These are phyloP conservation scores for Xylariales sp. DNA, from an alignment of 2,329 filamentous ascomycete species.

Conservation along the genomic window DNA sequence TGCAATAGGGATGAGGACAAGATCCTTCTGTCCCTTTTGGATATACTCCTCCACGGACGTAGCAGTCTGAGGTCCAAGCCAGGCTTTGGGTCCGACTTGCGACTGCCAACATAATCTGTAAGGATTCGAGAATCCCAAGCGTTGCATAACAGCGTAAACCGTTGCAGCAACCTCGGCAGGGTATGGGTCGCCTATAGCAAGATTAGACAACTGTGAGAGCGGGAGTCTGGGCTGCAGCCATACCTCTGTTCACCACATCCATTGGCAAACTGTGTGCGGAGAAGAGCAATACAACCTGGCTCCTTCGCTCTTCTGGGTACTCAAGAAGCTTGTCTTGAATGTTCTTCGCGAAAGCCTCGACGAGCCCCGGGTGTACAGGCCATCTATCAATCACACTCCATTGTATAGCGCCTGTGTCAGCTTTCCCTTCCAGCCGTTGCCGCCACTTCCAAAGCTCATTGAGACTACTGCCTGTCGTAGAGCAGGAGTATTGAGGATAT, in stretches of 20 bases:
- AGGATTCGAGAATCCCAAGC: slow-evolving; percentile 79
- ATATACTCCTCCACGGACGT: slow-evolving; percentile 86
- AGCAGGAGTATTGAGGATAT: slow-evolving; percentile 98
- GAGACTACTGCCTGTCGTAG: slow-evolving; percentile 89
- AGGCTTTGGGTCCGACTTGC: slow-evolving; percentile 90
- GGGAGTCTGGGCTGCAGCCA: slow-evolving; percentile 13
- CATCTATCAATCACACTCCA: slow-evolving; percentile 99
- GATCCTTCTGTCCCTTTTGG: slow-evolving; percentile 83
- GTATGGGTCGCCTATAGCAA: slow-evolving; percentile 93
- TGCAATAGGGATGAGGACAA: slow-evolving; percentile 89
- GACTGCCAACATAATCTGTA: slow-evolving; percentile 98
- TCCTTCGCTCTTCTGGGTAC: slow-evolving; percentile 76
- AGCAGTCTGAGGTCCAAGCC: slow-evolving; percentile 91
- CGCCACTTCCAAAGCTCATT: slow-evolving; percentile 99
- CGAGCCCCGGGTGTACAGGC: slow-evolving; percentile 85
- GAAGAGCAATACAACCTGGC: slow-evolving; percentile 82
- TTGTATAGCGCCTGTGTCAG: slow-evolving; percentile 65
- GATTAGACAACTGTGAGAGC: slow-evolving; percentile 21
- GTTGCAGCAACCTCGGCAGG: slow-evolving; percentile 94
- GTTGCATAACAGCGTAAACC: slow-evolving; percentile 93
- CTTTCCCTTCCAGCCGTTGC: slow-evolving; percentile 77
- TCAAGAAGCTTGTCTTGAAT: slow-evolving; percentile 80
- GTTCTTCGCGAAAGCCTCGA: slow-evolving; percentile 88
- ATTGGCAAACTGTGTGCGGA: slow-evolving; percentile 95
- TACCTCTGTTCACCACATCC: slow-evolving; percentile 91